Evolutionary conservation across 2,329 filamentous ascomycete species (phyloP), one percentile per base, ranked within the genome.

Genomic region (Aulographum hederae): DNA sequence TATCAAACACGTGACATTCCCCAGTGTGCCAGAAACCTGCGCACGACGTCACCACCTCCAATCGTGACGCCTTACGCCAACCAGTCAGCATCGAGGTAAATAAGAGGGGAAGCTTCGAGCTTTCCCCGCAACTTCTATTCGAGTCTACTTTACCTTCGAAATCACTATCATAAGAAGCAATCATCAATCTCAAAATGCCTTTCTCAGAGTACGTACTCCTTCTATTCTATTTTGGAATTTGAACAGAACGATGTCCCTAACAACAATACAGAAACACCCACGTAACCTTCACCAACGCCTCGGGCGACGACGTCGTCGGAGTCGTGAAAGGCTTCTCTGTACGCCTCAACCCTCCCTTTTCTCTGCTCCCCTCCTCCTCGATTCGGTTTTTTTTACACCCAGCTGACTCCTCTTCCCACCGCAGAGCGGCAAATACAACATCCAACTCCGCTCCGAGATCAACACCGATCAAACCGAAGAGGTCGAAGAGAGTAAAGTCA

Each of bases 291-390:
- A 36, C 34, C 26, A 36, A 36, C 32, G 15, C 16, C 18, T 18
- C 34, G 14, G 34, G 34, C 18, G 34, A 36, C 17, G 34, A 36
- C 31, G 34, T 36, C 27, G 34, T 36, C 23, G 34, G 32, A 12
- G 28, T 36, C 16, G 34, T 36, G 5, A 36, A 36, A 18, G 17
- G 34, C 26, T 23, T 28, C 32, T 18, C n/a, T 5, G 34, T 36
- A 34, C 16, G 34, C 27, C 27, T 14, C 8, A 28, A 8, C 27
- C 27, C 14, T 28, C 27, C 8, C 14, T 8, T 10, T 16, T 8
- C 8, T 8, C 27, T n/a, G 8, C 6, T 28, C 8, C 14, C 14
- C 12, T n/a, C 27, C 18, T n/a, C 11, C 17, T 19, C 10, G 29
- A 16, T 8, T 31, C 29, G 12, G n/a, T 29, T n/a, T 18, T 33